These are phyloP conservation scores for Colletotrichum scovillei DNA, from an alignment of 2,329 filamentous ascomycete genomes.

Conservation along the genomic window DNA sequence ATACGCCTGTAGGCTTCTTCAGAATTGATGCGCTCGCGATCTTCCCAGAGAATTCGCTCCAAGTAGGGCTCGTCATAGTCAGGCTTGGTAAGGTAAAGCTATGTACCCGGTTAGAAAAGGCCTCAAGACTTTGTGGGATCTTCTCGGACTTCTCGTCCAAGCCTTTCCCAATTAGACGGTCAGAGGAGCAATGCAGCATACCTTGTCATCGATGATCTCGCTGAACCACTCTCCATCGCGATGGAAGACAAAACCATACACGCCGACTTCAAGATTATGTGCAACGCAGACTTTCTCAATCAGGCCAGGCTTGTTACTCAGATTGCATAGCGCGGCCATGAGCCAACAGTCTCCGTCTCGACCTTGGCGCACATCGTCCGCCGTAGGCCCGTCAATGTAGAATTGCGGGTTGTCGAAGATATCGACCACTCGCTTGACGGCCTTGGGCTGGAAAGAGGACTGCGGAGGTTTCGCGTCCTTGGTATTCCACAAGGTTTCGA, in stretches of 20 bases:
- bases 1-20: constrained; percentile 73
- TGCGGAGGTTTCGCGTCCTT: constrained; percentile 35
- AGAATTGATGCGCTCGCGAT: constrained; percentile 60
- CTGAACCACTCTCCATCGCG: constrained; percentile 80
- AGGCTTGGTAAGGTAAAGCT: constrained; percentile 65
- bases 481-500: constrained; percentile 56
- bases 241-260: constrained; percentile 89
- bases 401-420: constrained; percentile 83
- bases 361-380: constrained; percentile 84
- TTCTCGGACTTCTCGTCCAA: background rate
- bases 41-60: constrained; percentile 56
- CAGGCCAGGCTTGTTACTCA: constrained; percentile 77
- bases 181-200: constrained; percentile 34
- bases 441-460: constrained; percentile 53
- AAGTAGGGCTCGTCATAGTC: constrained; percentile 70
- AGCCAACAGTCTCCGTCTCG: constrained; percentile 88
- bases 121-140: background rate
- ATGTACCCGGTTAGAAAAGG: background rate
- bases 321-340: constrained; percentile 81
- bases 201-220: constrained; percentile 68
- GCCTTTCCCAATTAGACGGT: background rate
- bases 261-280: constrained; percentile 77
- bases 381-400: constrained; percentile 80
- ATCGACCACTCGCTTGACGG: constrained; percentile 77
- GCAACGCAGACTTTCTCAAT: constrained; percentile 81